Percentiles rank a stretch among this genome's conserved stretches.
phyloP scores from a whole-genome alignment of 129 eudicot genomes.

The Solidago caesia region DNA sequence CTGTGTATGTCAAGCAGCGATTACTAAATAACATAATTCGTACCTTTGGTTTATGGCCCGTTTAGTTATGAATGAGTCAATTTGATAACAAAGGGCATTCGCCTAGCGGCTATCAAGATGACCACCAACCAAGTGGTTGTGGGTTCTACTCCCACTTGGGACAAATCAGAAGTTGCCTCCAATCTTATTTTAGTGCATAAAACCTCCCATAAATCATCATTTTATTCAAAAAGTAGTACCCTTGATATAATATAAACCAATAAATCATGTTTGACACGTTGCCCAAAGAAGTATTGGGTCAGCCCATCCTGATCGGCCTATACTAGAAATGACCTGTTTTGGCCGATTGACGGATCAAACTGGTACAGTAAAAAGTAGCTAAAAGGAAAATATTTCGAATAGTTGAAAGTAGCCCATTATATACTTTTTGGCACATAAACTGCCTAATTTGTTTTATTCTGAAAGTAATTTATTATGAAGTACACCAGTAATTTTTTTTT shows the following conservation, averaged over 20 bases:
- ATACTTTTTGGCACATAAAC: not conserved
- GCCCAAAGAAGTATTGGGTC: no score
- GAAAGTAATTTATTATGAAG: no score
- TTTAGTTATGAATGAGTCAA: not conserved
- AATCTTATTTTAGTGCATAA: not conserved
- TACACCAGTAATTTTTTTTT: not conserved
- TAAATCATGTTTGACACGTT: slow-evolving; percentile 3
- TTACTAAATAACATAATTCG: not conserved
- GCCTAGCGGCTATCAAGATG: no score
- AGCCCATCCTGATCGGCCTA: not conserved
- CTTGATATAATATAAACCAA: no score
- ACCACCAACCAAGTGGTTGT: no score
- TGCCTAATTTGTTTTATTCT: no score
- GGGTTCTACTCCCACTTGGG: no score
- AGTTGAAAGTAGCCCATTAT: not conserved
- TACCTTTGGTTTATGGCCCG: not conserved
- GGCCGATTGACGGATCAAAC: not conserved
- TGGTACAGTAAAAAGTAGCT: not conserved
- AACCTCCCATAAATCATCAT: not conserved
- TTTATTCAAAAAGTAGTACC: not conserved
- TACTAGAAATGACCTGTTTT: not conserved
- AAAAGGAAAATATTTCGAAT: not conserved
- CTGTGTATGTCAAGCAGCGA: slow-evolving; percentile 34
- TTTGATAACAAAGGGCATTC: not conserved
- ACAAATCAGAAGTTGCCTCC: not conserved